Evolutionary conservation across 768 basidiomycete genomes (phyloP).

Genomic region (Amanita pseudoporphyria): DNA sequence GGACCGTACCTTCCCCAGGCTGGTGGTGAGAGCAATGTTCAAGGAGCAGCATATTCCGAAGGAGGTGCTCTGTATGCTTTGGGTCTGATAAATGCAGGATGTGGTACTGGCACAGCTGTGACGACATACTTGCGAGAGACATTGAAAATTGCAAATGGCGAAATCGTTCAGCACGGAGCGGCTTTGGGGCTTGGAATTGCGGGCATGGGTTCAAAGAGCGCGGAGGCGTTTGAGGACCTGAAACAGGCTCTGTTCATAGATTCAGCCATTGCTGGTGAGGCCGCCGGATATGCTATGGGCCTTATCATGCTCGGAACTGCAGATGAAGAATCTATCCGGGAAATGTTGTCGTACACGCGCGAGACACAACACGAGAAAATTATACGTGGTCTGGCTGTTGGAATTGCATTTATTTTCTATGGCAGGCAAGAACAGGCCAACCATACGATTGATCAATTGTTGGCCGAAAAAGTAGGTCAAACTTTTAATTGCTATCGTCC

Average conservation of each 20-base stretch:
- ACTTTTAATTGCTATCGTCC: slow-evolving; percentile 4
- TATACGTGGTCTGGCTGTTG: slow-evolving; percentile 90
- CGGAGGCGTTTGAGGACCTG: slow-evolving; percentile 86
- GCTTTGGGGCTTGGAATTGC: slow-evolving; percentile 95
- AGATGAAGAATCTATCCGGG: slow-evolving; percentile 66
- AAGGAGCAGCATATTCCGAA: slow-evolving; percentile 82
- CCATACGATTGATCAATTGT: slow-evolving; percentile 61
- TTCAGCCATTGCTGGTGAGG: slow-evolving; percentile 94
- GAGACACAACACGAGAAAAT: slow-evolving; percentile 99
- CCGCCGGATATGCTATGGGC: slow-evolving; percentile 95
- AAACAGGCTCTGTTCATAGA: slow-evolving; percentile 87
- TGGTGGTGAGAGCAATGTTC: slow-evolving; percentile 66
- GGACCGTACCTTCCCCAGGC: slow-evolving; percentile 86
- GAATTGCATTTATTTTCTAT: slow-evolving; percentile 87
- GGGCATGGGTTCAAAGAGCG: slow-evolving; percentile 85
- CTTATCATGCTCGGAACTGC: slow-evolving; percentile 96
- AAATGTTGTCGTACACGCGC: slow-evolving; percentile 93
- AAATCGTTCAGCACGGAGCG: slow-evolving; percentile 95
- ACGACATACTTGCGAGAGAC: slow-evolving; percentile 73
- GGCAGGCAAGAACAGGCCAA: slow-evolving; percentile 92
- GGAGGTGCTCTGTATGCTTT: slow-evolving; percentile 95
- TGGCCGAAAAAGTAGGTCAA: slow-evolving; percentile 70
- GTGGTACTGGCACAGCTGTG: slow-evolving; percentile 70
- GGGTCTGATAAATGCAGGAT: slow-evolving; percentile 90
- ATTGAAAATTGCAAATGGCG: slow-evolving; percentile 64